Evolutionary conservation across 108 stramenopile genomes (phyloP).

Genomic region (Nitzschia sp.): DNA sequence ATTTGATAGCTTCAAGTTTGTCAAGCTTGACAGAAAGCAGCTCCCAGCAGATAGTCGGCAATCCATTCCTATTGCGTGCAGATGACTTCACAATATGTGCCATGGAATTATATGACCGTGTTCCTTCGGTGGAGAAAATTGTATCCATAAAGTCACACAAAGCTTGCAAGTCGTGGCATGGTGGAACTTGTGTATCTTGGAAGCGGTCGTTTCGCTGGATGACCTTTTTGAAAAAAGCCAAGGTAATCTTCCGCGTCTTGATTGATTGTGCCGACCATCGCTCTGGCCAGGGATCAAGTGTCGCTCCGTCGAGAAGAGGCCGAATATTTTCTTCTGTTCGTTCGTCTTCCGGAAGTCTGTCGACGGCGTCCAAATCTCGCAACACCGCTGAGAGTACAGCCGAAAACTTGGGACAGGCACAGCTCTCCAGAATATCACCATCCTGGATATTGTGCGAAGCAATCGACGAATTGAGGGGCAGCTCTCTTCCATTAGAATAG

Average conservation of each 20-base stretch:
- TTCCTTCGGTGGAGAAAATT: constrained; percentile 6
- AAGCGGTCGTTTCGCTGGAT: constrained; percentile 47
- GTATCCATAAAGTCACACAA: constrained; percentile 29
- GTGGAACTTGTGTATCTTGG: constrained; percentile 37
- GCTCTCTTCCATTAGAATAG: constrained; percentile 23
- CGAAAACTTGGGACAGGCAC: constrained; percentile 37
- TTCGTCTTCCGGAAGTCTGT: constrained; percentile 23
- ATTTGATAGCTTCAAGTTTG: not conserved
- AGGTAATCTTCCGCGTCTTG: constrained; percentile 37
- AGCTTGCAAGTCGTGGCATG: constrained; percentile 35
- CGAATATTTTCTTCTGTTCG: constrained; percentile 29
- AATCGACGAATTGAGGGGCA: constrained; percentile 48
- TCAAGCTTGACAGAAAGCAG: constrained; percentile 38
- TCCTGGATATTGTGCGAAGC: constrained; percentile 53
- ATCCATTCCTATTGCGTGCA: constrained; percentile 28
- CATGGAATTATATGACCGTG: constrained; percentile 10
- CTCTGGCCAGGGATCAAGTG: constrained; percentile 15
- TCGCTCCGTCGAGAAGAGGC: constrained; percentile 20
- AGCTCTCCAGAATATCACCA: constrained; percentile 45
- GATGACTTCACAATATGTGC: constrained; percentile 44
- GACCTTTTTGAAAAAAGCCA: constrained; percentile 46
- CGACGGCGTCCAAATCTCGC: constrained; percentile 42
- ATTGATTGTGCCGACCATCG: constrained; percentile 41
- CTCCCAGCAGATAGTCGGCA: constrained; percentile 44
- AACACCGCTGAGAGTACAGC: constrained; percentile 46